Conservation (phyloP, 305 asterid genomes). For the Stenogyne calaminthoides region DNA sequence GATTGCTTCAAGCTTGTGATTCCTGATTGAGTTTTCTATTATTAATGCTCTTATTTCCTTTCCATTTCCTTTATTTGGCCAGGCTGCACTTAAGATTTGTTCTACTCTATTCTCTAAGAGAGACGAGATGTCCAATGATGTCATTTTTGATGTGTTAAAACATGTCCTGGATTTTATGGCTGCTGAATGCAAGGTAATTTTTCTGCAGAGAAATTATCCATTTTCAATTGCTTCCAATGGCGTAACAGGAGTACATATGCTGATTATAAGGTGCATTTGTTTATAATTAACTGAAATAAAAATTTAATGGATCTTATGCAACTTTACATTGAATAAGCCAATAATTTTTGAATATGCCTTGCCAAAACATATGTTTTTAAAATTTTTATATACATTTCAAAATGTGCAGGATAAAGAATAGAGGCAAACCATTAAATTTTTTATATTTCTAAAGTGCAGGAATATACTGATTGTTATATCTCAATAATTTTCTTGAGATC, state of each 20-base stretch:
- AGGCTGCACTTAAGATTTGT: slow-evolving; percentile 72
- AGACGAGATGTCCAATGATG: slow-evolving; percentile 42
- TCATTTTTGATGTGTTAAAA: slow-evolving; percentile 46
- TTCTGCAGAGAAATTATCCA: background rate
- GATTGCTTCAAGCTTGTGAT: slow-evolving; percentile 2
- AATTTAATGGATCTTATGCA: slow-evolving; percentile 5
- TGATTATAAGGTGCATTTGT: background rate
- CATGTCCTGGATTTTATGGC: slow-evolving; percentile 56
- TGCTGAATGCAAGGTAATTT: slow-evolving; percentile 73
- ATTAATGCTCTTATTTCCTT: slow-evolving; percentile 16
- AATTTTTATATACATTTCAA: slow-evolving; percentile 11
- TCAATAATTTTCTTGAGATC: slow-evolving; percentile 19
- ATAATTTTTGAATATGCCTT: slow-evolving; percentile 11
- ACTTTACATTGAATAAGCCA: background rate
- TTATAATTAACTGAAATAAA: slow-evolving; percentile 22
- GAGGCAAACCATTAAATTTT: slow-evolving; percentile 1
- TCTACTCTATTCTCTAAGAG: slow-evolving; percentile 62
- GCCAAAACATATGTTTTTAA: background rate
- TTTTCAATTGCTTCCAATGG: slow-evolving; percentile 11
- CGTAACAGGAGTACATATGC: slow-evolving; percentile 5
- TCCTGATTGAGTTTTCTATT: slow-evolving; percentile 25
- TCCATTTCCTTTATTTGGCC: slow-evolving; percentile 34
- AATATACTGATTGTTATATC: background rate
- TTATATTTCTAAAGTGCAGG: background rate
- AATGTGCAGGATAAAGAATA: no score